Percentiles rank a stretch among this genome's conserved stretches.
phyloP scores from a whole-genome alignment of 768 basidiomycete genomes.

The Hebeloma cylindrosporum region DNA sequence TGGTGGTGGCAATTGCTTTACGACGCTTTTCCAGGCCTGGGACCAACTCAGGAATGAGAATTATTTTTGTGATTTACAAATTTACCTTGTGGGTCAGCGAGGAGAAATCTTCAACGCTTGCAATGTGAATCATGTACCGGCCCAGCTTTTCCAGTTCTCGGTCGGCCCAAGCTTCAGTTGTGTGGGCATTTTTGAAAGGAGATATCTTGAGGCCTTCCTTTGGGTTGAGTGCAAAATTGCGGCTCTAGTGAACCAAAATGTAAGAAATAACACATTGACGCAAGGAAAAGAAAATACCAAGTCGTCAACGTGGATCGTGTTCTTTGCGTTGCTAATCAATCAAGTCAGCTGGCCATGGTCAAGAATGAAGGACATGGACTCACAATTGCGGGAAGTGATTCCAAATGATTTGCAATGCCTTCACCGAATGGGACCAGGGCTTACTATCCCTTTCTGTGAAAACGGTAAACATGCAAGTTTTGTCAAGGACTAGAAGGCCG shows the following conservation, averaged over 20 bases:
- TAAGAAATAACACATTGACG: slow-evolving; percentile 3
- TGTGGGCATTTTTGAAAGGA: slow-evolving; percentile 79
- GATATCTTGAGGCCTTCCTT: slow-evolving; percentile 80
- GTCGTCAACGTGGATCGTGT: slow-evolving; percentile 90
- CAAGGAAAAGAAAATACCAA: slow-evolving; percentile 43
- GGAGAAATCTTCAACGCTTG: slow-evolving; percentile 58
- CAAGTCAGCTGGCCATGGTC: background rate
- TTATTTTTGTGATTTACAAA: background rate
- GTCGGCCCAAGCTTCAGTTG: slow-evolving; percentile 59
- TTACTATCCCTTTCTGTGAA: slow-evolving; percentile 73
- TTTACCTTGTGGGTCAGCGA: slow-evolving; percentile 64
- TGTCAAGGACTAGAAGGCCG: slow-evolving; percentile 64
- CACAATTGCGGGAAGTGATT: slow-evolving; percentile 82
- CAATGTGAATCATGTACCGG: slow-evolving; percentile 66
- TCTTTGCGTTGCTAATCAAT: slow-evolving; percentile 50
- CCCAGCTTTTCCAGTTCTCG: slow-evolving; percentile 67
- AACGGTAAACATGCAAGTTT: slow-evolving; percentile 86
- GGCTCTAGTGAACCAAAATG: slow-evolving; percentile 41
- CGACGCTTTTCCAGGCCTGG: slow-evolving; percentile 54
- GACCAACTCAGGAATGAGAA: slow-evolving; percentile 3
- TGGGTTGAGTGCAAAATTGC: slow-evolving; percentile 89
- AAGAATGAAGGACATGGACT: slow-evolving; percentile 14
- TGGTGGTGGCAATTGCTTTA: slow-evolving; percentile 37
- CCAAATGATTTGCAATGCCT: slow-evolving; percentile 85
- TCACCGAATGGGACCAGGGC: slow-evolving; percentile 79